phyloP scores from a whole-genome alignment of 2,329 filamentous ascomycete species.

The Diaporthe longicolla region DNA sequence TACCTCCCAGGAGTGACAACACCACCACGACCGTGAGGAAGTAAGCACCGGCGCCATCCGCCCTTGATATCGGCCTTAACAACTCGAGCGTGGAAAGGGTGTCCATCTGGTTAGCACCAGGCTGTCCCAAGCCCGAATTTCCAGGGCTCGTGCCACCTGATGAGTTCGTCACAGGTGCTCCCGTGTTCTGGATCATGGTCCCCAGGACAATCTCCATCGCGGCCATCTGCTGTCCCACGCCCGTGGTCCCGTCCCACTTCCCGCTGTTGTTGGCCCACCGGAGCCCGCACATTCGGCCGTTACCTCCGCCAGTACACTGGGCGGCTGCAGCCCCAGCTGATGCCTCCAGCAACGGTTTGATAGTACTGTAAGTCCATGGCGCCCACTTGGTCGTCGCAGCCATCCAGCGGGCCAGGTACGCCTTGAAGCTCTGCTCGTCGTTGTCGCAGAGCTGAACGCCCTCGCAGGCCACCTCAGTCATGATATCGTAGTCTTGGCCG shows the following conservation, averaged over 20 bases:
- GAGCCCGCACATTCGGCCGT: conserved; percentile 71
- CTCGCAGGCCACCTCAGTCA: conserved; percentile 78
- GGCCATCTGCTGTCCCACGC: conserved; percentile 80
- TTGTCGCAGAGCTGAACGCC: conserved; percentile 69
- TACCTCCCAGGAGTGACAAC: conserved; percentile 30
- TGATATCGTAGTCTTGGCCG: conserved; percentile 60
- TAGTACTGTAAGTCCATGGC: conserved; percentile 66
- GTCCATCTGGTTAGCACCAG: conserved; percentile 59
- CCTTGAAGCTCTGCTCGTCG: conserved; percentile 76
- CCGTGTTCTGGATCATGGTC: conserved; percentile 66
- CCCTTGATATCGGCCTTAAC: conserved; percentile 63
- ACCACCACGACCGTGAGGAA: conserved; percentile 64
- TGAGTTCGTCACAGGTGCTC: conserved; percentile 60
- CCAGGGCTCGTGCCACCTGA: conserved; percentile 72
- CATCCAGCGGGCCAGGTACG: conserved; percentile 73
- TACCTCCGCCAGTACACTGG: conserved; percentile 70
- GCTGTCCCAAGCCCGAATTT: conserved; percentile 58
- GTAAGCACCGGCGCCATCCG: conserved; percentile 78
- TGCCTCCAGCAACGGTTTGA: conserved; percentile 67
- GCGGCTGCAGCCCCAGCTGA: conserved; percentile 71
- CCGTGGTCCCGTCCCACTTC: conserved; percentile 70
- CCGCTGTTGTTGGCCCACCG: conserved; percentile 67
- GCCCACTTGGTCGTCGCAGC: conserved; percentile 74
- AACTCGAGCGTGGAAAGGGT: conserved; percentile 43
- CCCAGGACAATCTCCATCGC: conserved; percentile 75